These are phyloP conservation scores for Medicago lupulina DNA, from an alignment of 306 rosid species.

Conservation along the genomic window DNA sequence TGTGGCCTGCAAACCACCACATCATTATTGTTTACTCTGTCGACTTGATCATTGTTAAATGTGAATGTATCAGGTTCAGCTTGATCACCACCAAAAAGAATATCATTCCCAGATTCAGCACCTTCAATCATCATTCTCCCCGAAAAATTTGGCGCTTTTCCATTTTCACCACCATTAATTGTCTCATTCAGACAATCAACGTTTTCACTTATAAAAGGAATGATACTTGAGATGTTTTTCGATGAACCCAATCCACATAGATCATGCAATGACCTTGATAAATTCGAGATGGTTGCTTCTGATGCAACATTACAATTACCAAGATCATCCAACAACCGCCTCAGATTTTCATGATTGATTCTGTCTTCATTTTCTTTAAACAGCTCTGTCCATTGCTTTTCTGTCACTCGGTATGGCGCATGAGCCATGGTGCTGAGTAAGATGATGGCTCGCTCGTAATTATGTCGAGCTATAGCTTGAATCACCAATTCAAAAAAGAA, in stretches of 20 bases:
- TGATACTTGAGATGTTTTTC: conserved; percentile 46
- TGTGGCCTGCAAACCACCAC: conserved; percentile 37
- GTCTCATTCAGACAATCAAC: conserved; percentile 36
- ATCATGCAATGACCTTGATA: conserved; percentile 61
- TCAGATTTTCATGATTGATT: conserved; percentile 54
- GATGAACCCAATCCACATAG: conserved; percentile 52
- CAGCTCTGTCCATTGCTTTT: conserved; percentile 75
- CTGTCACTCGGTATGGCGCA: conserved; percentile 79
- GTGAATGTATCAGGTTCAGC: conserved; percentile 16
- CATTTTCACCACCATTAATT: conserved; percentile 39
- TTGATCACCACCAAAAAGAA: conserved; percentile 36
- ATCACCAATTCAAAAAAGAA: conserved; percentile 73
- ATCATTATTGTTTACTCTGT: conserved; percentile 33
- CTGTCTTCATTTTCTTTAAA: conserved; percentile 61
- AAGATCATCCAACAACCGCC: conserved; percentile 58
- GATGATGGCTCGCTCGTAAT: conserved; percentile 66
- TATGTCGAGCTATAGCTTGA: conserved; percentile 61
- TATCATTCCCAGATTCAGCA: conserved; percentile 37
- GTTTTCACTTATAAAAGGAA: conserved; percentile 37
- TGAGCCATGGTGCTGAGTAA: conserved; percentile 71
- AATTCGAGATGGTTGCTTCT: conserved; percentile 74
- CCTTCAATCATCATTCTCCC: conserved; percentile 41
- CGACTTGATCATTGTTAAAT: conserved; percentile 38
- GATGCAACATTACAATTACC: conserved; percentile 55
- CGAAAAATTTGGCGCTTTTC: conserved; percentile 35